Evolutionary conservation across 208 protist genomes (phyloP), one percentile per base, ranked within the genome.

Genomic region (Eutreptiella sp.): DNA sequence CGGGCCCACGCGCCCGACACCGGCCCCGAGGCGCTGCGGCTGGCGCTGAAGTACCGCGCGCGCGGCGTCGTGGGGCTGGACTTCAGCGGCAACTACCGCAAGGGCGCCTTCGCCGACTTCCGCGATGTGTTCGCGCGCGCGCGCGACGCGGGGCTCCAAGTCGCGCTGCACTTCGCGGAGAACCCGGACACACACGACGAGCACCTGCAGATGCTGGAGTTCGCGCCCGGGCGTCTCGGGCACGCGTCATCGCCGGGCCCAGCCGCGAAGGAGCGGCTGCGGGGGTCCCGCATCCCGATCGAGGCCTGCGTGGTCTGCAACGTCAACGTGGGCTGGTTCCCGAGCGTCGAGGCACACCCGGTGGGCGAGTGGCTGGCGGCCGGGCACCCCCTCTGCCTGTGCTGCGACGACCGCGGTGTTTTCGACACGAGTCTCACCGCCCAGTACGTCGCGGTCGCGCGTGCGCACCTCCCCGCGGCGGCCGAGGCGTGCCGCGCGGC

Each of bases 231-330:
- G 27, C 66, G 85, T 0, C 84, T 80, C 75, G 84, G 84, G 14
- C 84, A 90, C 45, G 69, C 88, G 31, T 76, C 87, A 33, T 90
- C 79, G 72, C 81, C 82, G 24, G 75, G 79, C 42, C 24, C 45
- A 1, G 46, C 1, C 16, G 72, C 69, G 27, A 31, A 50, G 27
- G 48, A 53, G 0, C 70, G 77, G 23, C 70, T 84, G 42, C 26
- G n/a, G 2, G 42, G 29, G 1, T 16, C 29, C 3, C 38, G 38
- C 26, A 72, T 74, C n/a, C 53, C 67, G 5, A 79, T 92, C 39
- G 87, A 92, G 66, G 55, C 90, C 45, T 90, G 84, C 71, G 57
- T 90, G 34, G 84, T 76, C 7, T 87, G 79, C 59, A 92, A 92
- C 53, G 29, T 86, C n/a, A n/a, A n/a, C n/a, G n/a, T n/a, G n/a